Conservation (phyloP, 768 basidiomycete genomes). For the Lactarius vividus region DNA sequence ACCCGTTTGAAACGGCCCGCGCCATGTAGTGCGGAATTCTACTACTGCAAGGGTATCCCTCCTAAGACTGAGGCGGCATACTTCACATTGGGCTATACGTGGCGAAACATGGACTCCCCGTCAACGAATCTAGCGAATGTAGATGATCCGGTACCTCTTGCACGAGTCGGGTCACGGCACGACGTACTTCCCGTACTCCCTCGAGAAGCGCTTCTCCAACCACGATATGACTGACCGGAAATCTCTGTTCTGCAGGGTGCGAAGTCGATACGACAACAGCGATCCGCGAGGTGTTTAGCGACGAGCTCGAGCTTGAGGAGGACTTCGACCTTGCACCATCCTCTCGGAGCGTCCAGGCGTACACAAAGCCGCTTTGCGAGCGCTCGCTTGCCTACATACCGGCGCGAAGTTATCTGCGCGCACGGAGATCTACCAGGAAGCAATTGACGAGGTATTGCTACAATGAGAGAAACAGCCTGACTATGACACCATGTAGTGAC, state of each 20-base stretch:
- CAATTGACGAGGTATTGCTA: constrained; percentile 92
- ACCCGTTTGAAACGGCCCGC: no score
- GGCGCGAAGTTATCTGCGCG: constrained; percentile 95
- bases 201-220: constrained; percentile 97
- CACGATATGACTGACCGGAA: constrained; percentile 94
- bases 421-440: constrained; percentile 75
- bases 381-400: constrained; percentile 61
- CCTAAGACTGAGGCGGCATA: constrained; percentile 98
- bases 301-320: constrained; percentile 87
- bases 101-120: constrained; percentile 83
- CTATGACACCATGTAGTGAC: no score
- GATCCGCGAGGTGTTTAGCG: constrained; percentile 92
- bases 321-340: constrained; percentile 90
- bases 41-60: constrained; percentile 67
- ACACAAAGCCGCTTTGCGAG: constrained; percentile 57
- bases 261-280: constrained; percentile 97
- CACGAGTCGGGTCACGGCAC: constrained; percentile 98
- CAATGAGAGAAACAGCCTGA: constrained; percentile 62
- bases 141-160: constrained; percentile 83
- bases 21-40: no score
- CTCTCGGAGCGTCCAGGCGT: constrained; percentile 75
- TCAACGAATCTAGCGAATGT: constrained; percentile 94
- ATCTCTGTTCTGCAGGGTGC: constrained; percentile 94
- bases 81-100: constrained; percentile 97
- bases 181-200: constrained; percentile 93